Evolutionary conservation across 139 green algal species (phyloP), one percentile per base, ranked within the genome.

Genomic region (Tetraselmis chui): DNA sequence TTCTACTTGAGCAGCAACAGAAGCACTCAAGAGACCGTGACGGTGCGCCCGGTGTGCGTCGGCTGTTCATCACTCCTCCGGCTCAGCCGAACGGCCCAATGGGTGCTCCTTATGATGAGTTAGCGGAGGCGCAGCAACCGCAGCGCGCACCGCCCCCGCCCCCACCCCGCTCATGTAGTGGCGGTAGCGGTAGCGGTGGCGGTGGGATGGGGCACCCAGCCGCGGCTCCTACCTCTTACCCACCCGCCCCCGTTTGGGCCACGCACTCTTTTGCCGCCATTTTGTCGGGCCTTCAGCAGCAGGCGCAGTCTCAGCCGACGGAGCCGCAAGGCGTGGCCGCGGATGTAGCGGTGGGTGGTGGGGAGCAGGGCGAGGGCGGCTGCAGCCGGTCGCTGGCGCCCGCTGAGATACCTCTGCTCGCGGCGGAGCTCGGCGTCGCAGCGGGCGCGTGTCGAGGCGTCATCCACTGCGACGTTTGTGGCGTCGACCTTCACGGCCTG

Each of bases 401-500:
- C 11, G 45, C 45, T 5, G 45, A 67, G 45, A 67, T 67, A 5
- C 45, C 45, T 5, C 45, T 67, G 45, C 45, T 67, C 11, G 45
- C 45, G 45, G 45, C 45, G 45, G 45, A 67, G 45, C 45, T 67
- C 11, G 45, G 45, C 45, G 45, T 67, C 11, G 45, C 45, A 18
- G 45, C 5, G 45, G 45, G 18, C 11, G 5, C 18, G 11, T 67
- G 45, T 18, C 11, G 5, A 5, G 45, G 45, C 11, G 11, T 5
- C 45, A 67, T 67, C 45, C 45, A 67, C 45, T 67, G 45, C 45
- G 76, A 28, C 76, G 79, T 89, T 31, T 92, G 89, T 59, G n/a
- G 76, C 26, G 59, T 92, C 30, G 84, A 79, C 29, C 91, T 86
- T 81, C 88, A 89, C 79, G 88, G 86, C 28, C 45, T 79, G 2